phyloP scores from a whole-genome alignment of 179 eudicot genomes.

The Corrigiola litoralis region DNA sequence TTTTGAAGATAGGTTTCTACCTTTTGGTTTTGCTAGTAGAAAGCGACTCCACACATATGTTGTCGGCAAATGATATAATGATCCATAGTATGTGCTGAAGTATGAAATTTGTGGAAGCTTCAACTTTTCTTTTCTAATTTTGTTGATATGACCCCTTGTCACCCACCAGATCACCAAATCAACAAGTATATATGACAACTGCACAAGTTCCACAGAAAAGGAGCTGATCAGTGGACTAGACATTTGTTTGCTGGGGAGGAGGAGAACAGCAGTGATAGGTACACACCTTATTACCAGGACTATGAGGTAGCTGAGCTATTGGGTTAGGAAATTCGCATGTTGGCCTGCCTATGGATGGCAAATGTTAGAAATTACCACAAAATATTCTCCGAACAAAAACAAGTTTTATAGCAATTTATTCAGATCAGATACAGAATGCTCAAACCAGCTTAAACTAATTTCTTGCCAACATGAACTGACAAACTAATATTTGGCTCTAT shows the following conservation, averaged over 20 bases:
- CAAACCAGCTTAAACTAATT: too few relatives aligned
- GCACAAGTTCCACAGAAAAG: slow-evolving; percentile 28
- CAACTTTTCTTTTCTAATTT: slow-evolving; percentile 65
- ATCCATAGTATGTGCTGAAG: slow-evolving; percentile 79
- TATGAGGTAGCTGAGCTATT: slow-evolving; percentile 76
- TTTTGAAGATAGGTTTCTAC: slow-evolving; percentile 29
- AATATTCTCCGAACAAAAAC: not conserved
- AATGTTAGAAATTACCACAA: slow-evolving; percentile 9
- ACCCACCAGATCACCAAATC: slow-evolving; percentile 94
- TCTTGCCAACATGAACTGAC: too few relatives aligned
- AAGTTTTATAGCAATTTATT: not conserved
- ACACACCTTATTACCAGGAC: slow-evolving; percentile 85
- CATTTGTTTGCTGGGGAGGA: not conserved
- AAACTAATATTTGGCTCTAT: too few relatives aligned
- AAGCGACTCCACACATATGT: slow-evolving; percentile 98
- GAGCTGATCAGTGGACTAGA: slow-evolving; percentile 3
- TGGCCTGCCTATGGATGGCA: slow-evolving; percentile 64
- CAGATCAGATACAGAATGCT: too few relatives aligned
- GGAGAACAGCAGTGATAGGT: not conserved
- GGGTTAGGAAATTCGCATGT: slow-evolving; percentile 91
- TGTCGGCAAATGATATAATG: slow-evolving; percentile 86
- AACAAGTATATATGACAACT: slow-evolving; percentile 81
- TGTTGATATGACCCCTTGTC: slow-evolving; percentile 70
- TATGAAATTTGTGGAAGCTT: slow-evolving; percentile 87
- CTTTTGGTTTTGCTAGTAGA: slow-evolving; percentile 85